These are phyloP conservation scores for Silene conica DNA, from an alignment of 148 eudicot genomes.

Conservation along the genomic window DNA sequence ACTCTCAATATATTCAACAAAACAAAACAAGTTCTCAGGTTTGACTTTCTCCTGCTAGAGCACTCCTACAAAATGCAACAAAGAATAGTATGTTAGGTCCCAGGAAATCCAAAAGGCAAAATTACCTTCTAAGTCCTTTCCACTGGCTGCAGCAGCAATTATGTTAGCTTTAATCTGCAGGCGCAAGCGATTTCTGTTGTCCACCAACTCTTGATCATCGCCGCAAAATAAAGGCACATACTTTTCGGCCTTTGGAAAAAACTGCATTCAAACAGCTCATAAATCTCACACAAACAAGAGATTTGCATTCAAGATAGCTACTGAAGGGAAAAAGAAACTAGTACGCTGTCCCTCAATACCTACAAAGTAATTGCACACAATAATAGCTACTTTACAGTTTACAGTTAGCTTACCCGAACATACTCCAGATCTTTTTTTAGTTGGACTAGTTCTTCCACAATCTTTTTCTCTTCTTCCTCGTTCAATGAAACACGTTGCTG, in stretches of 20 bases:
- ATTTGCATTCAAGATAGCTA: constrained; percentile 7
- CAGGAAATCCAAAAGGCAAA: neutral
- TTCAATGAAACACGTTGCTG: constrained; percentile 61
- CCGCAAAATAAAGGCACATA: constrained; percentile 78
- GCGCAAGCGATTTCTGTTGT: constrained; percentile 67
- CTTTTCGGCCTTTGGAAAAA: constrained; percentile 90
- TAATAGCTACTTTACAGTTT: constrained; percentile 1
- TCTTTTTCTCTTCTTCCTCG: constrained; percentile 61
- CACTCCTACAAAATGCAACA: neutral
- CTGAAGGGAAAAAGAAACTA: neutral
- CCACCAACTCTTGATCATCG: constrained; percentile 63
- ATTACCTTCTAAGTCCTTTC: constrained; percentile 94
- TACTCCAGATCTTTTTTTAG: constrained; percentile 96
- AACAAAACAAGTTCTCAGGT: neutral
- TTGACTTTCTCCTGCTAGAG: neutral
- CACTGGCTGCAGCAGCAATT: constrained; percentile 88
- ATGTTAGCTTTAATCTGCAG: constrained; percentile 74
- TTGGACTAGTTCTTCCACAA: constrained; percentile 55
- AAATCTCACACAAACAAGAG: neutral
- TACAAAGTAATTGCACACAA: neutral
- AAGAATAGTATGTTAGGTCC: neutral
- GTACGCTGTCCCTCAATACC: neutral
- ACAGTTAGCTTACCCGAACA: constrained; percentile 62
- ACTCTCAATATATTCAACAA: neutral
- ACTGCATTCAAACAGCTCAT: constrained; percentile 45